These are phyloP conservation scores for Akanthomyces uredinophilus DNA, from an alignment of 2,329 filamentous ascomycete genomes.

Conservation along the genomic window DNA sequence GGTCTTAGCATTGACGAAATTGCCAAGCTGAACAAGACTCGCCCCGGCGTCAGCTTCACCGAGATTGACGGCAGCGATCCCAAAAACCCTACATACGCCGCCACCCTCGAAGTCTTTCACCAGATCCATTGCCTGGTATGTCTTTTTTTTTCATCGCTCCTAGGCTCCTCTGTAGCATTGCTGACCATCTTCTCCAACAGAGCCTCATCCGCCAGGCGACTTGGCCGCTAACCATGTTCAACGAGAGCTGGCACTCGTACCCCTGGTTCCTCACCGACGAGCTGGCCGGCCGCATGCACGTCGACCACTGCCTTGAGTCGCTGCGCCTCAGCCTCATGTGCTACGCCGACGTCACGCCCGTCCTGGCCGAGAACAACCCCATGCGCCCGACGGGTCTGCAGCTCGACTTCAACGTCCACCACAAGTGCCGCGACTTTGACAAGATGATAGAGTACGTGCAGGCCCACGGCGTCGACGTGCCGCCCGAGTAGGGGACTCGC, in stretches of 20 bases:
- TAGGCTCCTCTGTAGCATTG: background rate
- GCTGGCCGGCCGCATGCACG: constrained; percentile 16
- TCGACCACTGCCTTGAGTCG: constrained; percentile 19
- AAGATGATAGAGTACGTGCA: constrained; percentile 16
- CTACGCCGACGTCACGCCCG: constrained; percentile 17
- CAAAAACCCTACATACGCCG: constrained; percentile 13
- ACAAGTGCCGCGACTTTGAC: constrained; percentile 18
- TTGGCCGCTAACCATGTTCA: constrained; percentile 13
- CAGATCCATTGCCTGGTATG: constrained; percentile 18
- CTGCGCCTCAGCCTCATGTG: constrained; percentile 19
- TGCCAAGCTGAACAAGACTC: constrained; percentile 13
- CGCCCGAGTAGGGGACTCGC: background rate
- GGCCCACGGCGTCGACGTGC: constrained; percentile 9
- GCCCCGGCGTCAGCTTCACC: background rate
- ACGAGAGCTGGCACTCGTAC: constrained; percentile 17
- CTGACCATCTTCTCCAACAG: background rate
- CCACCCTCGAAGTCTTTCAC: constrained; percentile 18
- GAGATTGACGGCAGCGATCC: constrained; percentile 11
- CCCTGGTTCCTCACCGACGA: constrained; percentile 12
- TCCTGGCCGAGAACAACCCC: constrained; percentile 8
- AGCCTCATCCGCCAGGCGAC: constrained; percentile 17
- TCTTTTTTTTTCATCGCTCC: background rate
- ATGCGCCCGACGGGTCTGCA: background rate
- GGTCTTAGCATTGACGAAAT: background rate
- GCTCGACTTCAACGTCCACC: constrained; percentile 17